These are phyloP conservation scores for Urtica urens DNA, from an alignment of 306 rosid species.

Conservation along the genomic window DNA sequence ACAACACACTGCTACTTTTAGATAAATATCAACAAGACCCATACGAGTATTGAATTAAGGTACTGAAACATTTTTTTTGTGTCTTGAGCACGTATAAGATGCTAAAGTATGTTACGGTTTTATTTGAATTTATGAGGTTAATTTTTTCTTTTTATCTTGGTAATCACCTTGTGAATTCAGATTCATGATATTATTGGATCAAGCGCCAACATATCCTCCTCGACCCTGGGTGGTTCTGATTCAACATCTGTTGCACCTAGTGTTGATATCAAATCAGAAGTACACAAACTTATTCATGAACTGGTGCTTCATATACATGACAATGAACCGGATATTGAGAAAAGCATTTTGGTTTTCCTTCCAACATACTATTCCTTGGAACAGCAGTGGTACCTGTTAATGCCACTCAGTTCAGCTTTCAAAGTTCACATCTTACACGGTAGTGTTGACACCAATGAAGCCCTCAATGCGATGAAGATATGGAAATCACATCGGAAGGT, in stretches of 20 bases:
- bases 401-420: slow-evolving; percentile 53
- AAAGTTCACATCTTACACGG: slow-evolving; percentile 71
- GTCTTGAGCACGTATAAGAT: no score
- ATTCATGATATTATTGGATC: slow-evolving; percentile 40
- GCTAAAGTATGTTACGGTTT: no score
- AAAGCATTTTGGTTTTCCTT: slow-evolving; percentile 82
- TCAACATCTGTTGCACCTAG: slow-evolving; percentile 23
- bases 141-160: neutral
- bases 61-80: no score
- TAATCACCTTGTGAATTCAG: slow-evolving; percentile 25
- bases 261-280: slow-evolving; percentile 31
- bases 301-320: slow-evolving; percentile 66
- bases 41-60: no score
- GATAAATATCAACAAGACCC: no score
- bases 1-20: no score
- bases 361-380: slow-evolving; percentile 74
- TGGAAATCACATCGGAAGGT: slow-evolving; percentile 81
- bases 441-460: slow-evolving; percentile 82
- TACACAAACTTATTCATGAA: slow-evolving; percentile 56
- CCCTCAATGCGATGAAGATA: slow-evolving; percentile 72
- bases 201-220: slow-evolving; percentile 26
- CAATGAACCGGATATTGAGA: slow-evolving; percentile 69
- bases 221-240: slow-evolving; percentile 24
- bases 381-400: slow-evolving; percentile 70
- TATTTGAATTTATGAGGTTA: neutral